Evolutionary conservation across 169 alveolate genomes (phyloP).

Genomic region (Plasmodium fragile): DNA sequence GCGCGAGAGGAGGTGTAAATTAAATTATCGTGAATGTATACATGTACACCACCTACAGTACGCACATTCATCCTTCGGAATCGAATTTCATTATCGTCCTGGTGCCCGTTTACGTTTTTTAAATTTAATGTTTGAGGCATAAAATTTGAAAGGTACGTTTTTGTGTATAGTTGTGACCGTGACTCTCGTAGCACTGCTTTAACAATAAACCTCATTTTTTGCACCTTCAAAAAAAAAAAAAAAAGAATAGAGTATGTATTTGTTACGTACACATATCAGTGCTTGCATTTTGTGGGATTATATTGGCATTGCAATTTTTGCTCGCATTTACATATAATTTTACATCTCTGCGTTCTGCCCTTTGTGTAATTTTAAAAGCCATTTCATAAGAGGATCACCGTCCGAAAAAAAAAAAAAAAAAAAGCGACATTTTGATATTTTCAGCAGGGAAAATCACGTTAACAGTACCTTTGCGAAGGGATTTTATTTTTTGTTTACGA

Average conservation of each 20-base stretch:
- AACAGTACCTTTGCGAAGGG: neutral
- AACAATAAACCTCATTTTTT: neutral
- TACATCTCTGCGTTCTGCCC: neutral
- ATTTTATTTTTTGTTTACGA: neutral
- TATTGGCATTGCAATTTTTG: neutral
- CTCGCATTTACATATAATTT: neutral
- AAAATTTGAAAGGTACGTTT: neutral
- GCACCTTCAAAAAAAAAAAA: neutral
- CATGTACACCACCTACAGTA: neutral
- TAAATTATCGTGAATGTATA: neutral
- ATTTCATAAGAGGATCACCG: neutral
- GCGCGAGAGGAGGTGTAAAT: conserved; percentile 3
- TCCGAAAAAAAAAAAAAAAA: neutral
- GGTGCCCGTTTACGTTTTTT: neutral
- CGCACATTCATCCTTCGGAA: neutral
- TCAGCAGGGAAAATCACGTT: neutral
- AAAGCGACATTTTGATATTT: neutral
- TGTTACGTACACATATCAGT: neutral
- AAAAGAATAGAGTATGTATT: neutral
- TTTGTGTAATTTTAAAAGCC: neutral
- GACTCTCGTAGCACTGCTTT: neutral
- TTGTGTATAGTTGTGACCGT: neutral
- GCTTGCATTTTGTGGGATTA: neutral
- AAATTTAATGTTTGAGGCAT: neutral
- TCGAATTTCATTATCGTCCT: neutral